Evolutionary conservation across 1,284 basidiomycete species (phyloP).

Genomic region (Schizophyllum commune): DNA sequence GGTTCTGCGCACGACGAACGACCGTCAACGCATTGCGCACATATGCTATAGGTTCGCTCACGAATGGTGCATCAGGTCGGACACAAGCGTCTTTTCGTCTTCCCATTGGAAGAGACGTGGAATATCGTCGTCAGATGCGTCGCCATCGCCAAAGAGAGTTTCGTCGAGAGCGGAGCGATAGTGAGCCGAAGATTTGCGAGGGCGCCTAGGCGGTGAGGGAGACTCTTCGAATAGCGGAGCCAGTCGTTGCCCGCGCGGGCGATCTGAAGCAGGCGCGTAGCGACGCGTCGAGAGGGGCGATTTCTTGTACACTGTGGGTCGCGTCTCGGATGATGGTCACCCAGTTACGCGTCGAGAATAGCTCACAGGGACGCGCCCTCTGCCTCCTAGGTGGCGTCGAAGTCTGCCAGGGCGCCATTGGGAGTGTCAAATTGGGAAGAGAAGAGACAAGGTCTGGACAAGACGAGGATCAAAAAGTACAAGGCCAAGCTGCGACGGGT

Average conservation of each 20-base stretch:
- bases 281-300: not conserved
- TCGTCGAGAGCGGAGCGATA: constrained; percentile 1
- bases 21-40: constrained; percentile 9
- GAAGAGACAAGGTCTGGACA: too few relatives aligned
- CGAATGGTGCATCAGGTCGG: constrained; percentile 42
- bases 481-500: not conserved
- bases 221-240: not conserved
- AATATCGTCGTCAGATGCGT: constrained; percentile 18
- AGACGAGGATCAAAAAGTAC: not conserved
- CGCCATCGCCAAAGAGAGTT: constrained; percentile 8
- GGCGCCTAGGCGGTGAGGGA: constrained; percentile 5
- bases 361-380: not conserved
- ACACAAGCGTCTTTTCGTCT: constrained; percentile 45
- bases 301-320: not conserved
- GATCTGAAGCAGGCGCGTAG: constrained; percentile 1
- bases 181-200: constrained; percentile 1
- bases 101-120: constrained; percentile 39
- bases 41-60: constrained; percentile 15
- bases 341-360: not conserved
- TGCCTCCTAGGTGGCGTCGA: not conserved
- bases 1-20: constrained; percentile 1
- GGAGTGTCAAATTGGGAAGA: not conserved
- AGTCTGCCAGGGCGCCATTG: not conserved
- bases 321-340: not conserved
- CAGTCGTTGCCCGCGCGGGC: not conserved